phyloP scores from a whole-genome alignment of 2,329 filamentous ascomycete genomes.

The Phaeosphaeriaceae sp. region DNA sequence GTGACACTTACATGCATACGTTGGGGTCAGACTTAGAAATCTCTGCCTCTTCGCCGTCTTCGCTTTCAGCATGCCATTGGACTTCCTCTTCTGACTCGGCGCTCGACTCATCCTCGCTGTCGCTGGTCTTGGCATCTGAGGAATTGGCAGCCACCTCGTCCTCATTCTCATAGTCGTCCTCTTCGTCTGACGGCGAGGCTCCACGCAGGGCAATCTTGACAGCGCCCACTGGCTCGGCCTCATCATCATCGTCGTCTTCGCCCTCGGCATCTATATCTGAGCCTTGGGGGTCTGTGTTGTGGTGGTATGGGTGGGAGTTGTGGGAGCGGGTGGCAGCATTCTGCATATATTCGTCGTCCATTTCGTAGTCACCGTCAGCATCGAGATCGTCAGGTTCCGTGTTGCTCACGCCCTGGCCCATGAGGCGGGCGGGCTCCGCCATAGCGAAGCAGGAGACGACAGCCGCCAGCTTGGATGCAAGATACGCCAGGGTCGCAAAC shows the following conservation, averaged over 20 bases:
- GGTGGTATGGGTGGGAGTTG: slow-evolving; percentile 34
- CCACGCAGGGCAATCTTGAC: slow-evolving; percentile 49
- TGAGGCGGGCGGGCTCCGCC: slow-evolving; percentile 49
- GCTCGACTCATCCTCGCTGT: slow-evolving; percentile 48
- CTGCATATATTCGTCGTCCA: slow-evolving; percentile 45
- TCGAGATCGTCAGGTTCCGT: slow-evolving; percentile 45
- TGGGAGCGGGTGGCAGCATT: slow-evolving; percentile 21
- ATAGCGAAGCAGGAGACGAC: slow-evolving; percentile 49
- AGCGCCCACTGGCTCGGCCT: slow-evolving; percentile 52
- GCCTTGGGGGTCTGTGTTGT: slow-evolving; percentile 49
- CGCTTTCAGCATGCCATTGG: slow-evolving; percentile 60
- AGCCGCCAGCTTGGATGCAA: slow-evolving; percentile 48
- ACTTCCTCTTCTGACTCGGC: slow-evolving; percentile 63
- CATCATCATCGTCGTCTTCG: slow-evolving; percentile 60
- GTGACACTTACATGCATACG: slow-evolving; percentile 67
- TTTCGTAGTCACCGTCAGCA: slow-evolving; percentile 48
- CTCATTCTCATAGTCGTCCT: slow-evolving; percentile 49
- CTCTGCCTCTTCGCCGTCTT: slow-evolving; percentile 64
- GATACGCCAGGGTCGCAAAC: slow-evolving; percentile 43
- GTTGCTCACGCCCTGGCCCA: slow-evolving; percentile 43
- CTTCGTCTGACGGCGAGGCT: slow-evolving; percentile 45
- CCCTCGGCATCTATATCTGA: slow-evolving; percentile 53
- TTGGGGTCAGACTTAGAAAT: slow-evolving; percentile 60
- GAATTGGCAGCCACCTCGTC: slow-evolving; percentile 49
- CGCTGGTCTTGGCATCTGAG: slow-evolving; percentile 47